Evolutionary conservation across 1,284 basidiomycete species (phyloP).

Genomic region (Ceratobasidium sp.): DNA sequence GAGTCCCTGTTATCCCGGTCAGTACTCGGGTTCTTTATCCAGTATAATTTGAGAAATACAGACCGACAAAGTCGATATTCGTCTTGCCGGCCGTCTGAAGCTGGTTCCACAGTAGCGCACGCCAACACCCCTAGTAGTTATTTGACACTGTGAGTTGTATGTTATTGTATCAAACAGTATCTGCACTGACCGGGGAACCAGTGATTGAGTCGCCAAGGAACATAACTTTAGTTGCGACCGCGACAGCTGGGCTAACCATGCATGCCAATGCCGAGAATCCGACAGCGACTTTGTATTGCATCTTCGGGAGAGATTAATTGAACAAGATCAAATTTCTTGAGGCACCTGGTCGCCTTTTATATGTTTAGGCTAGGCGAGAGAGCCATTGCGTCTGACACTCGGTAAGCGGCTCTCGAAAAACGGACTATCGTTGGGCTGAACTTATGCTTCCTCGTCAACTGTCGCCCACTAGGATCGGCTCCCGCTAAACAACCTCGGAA

Average conservation of each 20-base stretch:
- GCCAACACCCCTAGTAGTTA: conserved; percentile 23
- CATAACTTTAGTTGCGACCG: conserved; percentile 32
- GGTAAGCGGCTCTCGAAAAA: neutral
- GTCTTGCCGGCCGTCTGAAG: conserved; percentile 22
- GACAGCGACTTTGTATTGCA: conserved; percentile 27
- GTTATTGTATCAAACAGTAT: neutral
- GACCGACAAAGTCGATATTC: conserved; percentile 32
- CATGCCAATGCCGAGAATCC: conserved; percentile 1
- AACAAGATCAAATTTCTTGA: neutral
- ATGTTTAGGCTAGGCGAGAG: too few species aligned
- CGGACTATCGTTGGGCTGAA: neutral
- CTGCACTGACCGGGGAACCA: neutral
- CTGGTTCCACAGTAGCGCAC: conserved; percentile 32
- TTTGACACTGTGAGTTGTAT: neutral
- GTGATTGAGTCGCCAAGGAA: conserved; percentile 39
- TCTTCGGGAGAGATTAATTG: neutral
- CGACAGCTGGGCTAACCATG: neutral
- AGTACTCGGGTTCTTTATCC: neutral
- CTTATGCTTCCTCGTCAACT: neutral
- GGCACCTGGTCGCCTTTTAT: neutral
- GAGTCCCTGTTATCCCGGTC: neutral
- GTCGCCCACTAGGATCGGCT: conserved; percentile 6
- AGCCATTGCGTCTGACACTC: neutral
- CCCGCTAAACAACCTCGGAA: conserved; percentile 3
- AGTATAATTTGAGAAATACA: neutral